These are phyloP conservation scores for Alnus rubra DNA, from an alignment of 306 rosid species.

Conservation along the genomic window DNA sequence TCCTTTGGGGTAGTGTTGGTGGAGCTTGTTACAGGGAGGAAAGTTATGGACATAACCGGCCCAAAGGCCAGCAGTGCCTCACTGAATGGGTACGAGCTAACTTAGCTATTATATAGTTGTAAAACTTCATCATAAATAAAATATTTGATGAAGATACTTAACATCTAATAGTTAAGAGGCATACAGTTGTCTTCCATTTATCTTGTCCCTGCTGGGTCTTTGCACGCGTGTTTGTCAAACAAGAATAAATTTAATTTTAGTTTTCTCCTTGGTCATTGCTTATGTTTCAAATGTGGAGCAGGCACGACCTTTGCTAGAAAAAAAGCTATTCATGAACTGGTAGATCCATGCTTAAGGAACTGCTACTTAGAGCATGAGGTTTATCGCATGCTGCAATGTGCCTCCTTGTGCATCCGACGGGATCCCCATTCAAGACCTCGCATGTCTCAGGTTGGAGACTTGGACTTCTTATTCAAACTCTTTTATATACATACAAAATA, in stretches of 20 bases:
- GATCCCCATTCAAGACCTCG: slow-evolving; percentile 82
- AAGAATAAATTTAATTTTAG: neutral
- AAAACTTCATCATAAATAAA: neutral
- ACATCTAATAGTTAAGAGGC: neutral
- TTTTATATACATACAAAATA: neutral
- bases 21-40: slow-evolving; percentile 90
- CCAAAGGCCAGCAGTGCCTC: slow-evolving; percentile 94
- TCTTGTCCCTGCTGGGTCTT: neutral
- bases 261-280: slow-evolving; percentile 6
- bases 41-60: slow-evolving; percentile 79
- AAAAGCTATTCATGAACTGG: slow-evolving; percentile 50
- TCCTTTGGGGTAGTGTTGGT: slow-evolving; percentile 86
- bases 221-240: neutral
- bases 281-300: slow-evolving; percentile 32
- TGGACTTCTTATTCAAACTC: neutral
- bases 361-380: slow-evolving; percentile 60
- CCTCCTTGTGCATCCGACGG: slow-evolving; percentile 67
- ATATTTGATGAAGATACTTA: neutral
- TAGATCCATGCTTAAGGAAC: slow-evolving; percentile 69
- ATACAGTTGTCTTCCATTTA: neutral
- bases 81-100: slow-evolving; percentile 78
- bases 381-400: slow-evolving; percentile 71
- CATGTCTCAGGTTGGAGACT: slow-evolving; percentile 78
- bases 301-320: slow-evolving; percentile 84
- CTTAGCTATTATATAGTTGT: neutral